Evolutionary conservation across 805 yeast genomes (phyloP).

Genomic region (Pichia exigua): DNA sequence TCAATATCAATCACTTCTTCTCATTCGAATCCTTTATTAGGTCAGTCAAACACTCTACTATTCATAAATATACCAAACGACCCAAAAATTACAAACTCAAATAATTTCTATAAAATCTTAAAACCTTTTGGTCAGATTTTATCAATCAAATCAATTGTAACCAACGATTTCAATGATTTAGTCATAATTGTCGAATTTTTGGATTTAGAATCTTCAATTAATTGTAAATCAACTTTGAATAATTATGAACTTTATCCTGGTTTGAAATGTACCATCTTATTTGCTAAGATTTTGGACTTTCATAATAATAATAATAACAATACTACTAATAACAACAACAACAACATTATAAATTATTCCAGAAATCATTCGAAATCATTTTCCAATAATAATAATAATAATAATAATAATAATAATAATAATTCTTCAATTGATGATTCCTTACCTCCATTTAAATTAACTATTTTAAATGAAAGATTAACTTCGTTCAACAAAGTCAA

Average conservation of each 20-base stretch:
- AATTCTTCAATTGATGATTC: slow-evolving; percentile 7
- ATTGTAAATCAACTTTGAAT: slow-evolving; percentile 68
- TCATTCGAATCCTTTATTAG: slow-evolving; percentile 58
- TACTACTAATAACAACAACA: neutral
- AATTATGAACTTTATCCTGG: slow-evolving; percentile 82
- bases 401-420: too few species aligned
- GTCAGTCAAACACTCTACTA: slow-evolving; percentile 71
- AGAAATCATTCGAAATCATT: neutral
- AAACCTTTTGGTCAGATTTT: slow-evolving; percentile 53
- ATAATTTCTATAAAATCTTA: slow-evolving; percentile 47
- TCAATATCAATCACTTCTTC: slow-evolving; percentile 60
- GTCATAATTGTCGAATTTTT: slow-evolving; percentile 66
- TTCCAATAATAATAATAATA: neutral
- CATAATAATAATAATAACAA: neutral
- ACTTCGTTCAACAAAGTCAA: slow-evolving; percentile 14
- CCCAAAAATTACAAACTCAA: slow-evolving; percentile 34
- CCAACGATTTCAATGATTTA: slow-evolving; percentile 26
- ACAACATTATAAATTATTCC: neutral
- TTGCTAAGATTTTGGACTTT: slow-evolving; percentile 54
- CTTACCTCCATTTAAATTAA: slow-evolving; percentile 7
- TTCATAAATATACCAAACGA: slow-evolving; percentile 69
- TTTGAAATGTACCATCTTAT: slow-evolving; percentile 65
- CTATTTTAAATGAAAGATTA: slow-evolving; percentile 19
- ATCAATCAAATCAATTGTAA: slow-evolving; percentile 52
- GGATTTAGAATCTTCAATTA: slow-evolving; percentile 66